Base-by-base conservation (phyloP, 106 monocot genomes). In the Dendrobium catenatum region DNA sequence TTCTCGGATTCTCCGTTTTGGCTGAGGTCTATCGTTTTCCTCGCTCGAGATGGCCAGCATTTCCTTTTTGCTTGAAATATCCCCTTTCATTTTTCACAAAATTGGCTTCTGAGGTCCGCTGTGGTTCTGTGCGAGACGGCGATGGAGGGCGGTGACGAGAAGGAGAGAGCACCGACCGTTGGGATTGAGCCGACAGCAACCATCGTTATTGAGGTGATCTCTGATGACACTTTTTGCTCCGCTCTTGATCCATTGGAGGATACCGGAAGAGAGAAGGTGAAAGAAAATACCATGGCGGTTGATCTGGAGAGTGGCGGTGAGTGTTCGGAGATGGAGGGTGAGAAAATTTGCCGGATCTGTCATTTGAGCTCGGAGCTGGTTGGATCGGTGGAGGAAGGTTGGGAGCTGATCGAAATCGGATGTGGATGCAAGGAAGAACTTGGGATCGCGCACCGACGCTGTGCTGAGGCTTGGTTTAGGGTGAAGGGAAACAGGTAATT, bases 401-500 rank as follows among this genome's bases (percentile, higher is more conserved):
- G 75, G 61, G 84, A 78, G 83, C 22, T 79, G n/a, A 81, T 87
- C 22, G 80, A 67, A 46, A 58, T 87, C 31, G 87, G 87, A 2
- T 87, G 87, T 64, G 81, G 72, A 42, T 87, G 87, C 80, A 82
- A 76, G 49, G 83, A 56, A 27, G 87, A 87, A 49, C 87, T 87
- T 17, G 87, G 87, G 46, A 76, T 22, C 20, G 83, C 80, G 3
- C 87, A 87, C 41, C 87, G 78, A 19, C 42, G 59, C 47, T 87
- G 87, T 15, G 87, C 80, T 18, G 87, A 83, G 67, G 72, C 83
- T 13, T 87, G 87, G 87, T 87, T 87, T 49, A 66, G 78, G 47
- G 61, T 81, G 47, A 87, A 83, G 83, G 87, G 87, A 29, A 83
- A 83, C 61, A 83, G 87, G 87, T 87, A 75, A 3, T 48, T 3